Evolutionary conservation across 495 filamentous ascomycete genomes (phyloP).

Genomic region (Trichoderma reesei): DNA sequence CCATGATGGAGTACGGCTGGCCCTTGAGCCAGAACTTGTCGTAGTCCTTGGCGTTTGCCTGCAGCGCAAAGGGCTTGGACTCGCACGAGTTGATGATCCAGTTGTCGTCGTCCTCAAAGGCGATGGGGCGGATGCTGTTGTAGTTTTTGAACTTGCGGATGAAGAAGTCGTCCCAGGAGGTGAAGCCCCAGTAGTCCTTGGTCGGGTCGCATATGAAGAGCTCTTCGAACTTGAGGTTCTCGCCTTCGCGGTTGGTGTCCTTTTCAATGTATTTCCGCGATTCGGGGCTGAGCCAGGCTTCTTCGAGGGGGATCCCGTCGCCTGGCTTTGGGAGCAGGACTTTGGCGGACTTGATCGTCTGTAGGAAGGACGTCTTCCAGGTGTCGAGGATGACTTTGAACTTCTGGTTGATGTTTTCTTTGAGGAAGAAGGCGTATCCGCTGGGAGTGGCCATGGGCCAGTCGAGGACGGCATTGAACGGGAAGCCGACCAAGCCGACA

Average conservation of each 20-base stretch:
- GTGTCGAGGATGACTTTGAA: constrained; percentile 46
- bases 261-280: constrained; percentile 15
- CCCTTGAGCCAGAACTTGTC: constrained; percentile 50
- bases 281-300: constrained; percentile 37
- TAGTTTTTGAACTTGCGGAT: constrained; percentile 35
- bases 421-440: constrained; percentile 46
- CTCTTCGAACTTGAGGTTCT: constrained; percentile 24
- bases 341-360: constrained; percentile 33
- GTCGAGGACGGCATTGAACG: constrained; percentile 43
- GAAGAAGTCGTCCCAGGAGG: constrained; percentile 57
- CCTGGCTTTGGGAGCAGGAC: constrained; percentile 30
- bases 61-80: constrained; percentile 33
- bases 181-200: constrained; percentile 38
- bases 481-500: constrained; percentile 14
- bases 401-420: constrained; percentile 42
- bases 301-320: constrained; percentile 16
- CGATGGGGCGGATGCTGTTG: constrained; percentile 41
- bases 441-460: constrained; percentile 51
- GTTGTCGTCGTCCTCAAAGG: constrained; percentile 26
- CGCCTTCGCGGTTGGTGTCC: neutral
- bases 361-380: constrained; percentile 43
- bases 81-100: constrained; percentile 51
- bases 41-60: constrained; percentile 21
- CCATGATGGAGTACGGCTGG: constrained; percentile 40
- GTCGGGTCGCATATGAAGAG: constrained; percentile 28